Percentiles rank a stretch among this genome's conserved stretches.
Evolutionary conservation across 2,329 filamentous ascomycete genomes (phyloP).

Genomic region (Chrysoporthe austroafricana): DNA sequence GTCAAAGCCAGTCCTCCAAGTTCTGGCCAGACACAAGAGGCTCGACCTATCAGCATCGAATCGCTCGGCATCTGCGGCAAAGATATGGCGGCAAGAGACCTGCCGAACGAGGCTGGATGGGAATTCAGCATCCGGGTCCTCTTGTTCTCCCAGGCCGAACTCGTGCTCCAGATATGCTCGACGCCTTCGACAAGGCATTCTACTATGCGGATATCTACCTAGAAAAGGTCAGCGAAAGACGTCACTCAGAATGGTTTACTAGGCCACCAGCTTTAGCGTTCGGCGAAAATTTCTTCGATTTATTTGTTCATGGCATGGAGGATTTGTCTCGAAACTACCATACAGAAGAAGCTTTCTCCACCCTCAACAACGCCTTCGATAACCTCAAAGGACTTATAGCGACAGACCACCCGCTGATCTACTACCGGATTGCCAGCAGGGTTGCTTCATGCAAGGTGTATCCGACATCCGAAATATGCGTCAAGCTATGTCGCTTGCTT

Average conservation of each 20-base stretch:
- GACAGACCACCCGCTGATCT: slow-evolving; percentile 9
- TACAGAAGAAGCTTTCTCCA: slow-evolving; percentile 6
- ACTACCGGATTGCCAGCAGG: slow-evolving; percentile 3
- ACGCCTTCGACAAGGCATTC: slow-evolving; percentile 6
- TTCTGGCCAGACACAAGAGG: slow-evolving; percentile 17
- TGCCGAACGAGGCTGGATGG: neutral
- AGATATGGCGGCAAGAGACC: neutral
- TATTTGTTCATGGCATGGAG: slow-evolving; percentile 17
- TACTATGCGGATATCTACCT: neutral
- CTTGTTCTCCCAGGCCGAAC: neutral
- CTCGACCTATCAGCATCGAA: slow-evolving; percentile 2
- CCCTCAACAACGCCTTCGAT: slow-evolving; percentile 17
- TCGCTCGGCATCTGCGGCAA: slow-evolving; percentile 14
- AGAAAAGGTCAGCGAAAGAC: neutral
- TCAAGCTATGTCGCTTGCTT: slow-evolving; percentile 9
- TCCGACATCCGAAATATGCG: slow-evolving; percentile 9
- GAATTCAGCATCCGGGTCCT: neutral
- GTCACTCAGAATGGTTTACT: slow-evolving; percentile 6
- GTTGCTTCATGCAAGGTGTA: slow-evolving; percentile 10
- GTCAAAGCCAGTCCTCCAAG: neutral
- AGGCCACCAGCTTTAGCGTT: slow-evolving; percentile 4
- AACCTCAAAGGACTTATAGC: slow-evolving; percentile 4
- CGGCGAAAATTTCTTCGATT: slow-evolving; percentile 11
- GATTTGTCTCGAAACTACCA: slow-evolving; percentile 3
- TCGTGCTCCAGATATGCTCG: slow-evolving; percentile 8